Conservation (phyloP, 106 monocot species). For the Cymbidium sinense region DNA sequence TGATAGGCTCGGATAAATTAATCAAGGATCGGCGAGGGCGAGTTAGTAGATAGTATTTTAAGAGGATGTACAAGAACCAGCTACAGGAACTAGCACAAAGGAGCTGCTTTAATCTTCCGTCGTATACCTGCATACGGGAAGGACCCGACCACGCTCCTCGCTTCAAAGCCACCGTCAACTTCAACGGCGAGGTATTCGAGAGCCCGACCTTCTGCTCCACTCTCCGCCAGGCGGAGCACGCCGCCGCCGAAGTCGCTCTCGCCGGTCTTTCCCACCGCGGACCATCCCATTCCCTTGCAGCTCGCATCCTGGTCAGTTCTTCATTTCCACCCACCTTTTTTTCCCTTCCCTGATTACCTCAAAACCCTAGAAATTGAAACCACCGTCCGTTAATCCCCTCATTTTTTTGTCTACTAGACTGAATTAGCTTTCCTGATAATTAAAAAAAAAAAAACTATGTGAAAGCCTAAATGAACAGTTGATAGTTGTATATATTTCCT, state of each 20-base stretch:
- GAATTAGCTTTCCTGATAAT: too few species aligned
- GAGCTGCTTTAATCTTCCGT: slow-evolving; percentile 62
- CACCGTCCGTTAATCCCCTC: background rate
- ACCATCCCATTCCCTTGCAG: slow-evolving; percentile 51
- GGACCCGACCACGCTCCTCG: slow-evolving; percentile 64
- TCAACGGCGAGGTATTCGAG: slow-evolving; percentile 57
- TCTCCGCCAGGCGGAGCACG: slow-evolving; percentile 57
- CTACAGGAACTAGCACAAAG: slow-evolving; percentile 64
- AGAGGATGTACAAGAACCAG: slow-evolving; percentile 65
- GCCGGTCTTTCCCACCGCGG: slow-evolving; percentile 35
- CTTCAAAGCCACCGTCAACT: slow-evolving; percentile 57
- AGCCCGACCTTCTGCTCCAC: slow-evolving; percentile 49
- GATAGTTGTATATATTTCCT: background rate
- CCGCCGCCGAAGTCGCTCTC: slow-evolving; percentile 59
- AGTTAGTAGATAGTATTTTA: background rate
- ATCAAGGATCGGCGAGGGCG: background rate
- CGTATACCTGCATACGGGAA: slow-evolving; percentile 51
- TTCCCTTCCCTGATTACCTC: background rate
- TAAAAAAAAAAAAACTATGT: too few species aligned
- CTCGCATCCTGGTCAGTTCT: slow-evolving; percentile 39
- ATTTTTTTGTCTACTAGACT: too few species aligned
- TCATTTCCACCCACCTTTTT: background rate
- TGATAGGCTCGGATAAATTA: background rate
- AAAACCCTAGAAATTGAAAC: background rate
- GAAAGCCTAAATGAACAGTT: background rate